Conservation (phyloP, 1,139 yeast genomes). For the Blastobotrys elegans region DNA sequence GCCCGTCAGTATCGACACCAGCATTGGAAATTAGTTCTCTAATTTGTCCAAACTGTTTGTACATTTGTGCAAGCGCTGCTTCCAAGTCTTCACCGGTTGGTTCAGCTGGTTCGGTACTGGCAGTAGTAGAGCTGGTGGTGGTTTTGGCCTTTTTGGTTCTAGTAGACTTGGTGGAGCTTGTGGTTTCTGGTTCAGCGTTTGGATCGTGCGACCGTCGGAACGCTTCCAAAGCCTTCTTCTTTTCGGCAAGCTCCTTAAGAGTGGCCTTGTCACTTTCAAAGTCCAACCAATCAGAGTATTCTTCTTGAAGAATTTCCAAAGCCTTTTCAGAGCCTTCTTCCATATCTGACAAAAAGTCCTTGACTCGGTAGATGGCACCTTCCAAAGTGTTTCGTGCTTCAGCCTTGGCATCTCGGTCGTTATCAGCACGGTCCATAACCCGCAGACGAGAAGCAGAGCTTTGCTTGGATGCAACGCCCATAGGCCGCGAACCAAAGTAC, state of each 20-base stretch:
- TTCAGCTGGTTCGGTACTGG: not conserved
- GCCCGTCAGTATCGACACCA: conserved; percentile 9
- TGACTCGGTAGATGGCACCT: conserved; percentile 32
- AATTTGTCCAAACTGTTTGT: conserved; percentile 7
- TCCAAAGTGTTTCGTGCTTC: conserved; percentile 34
- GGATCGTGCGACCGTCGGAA: conserved; percentile 23
- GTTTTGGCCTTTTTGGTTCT: not conserved
- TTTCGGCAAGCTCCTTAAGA: conserved; percentile 38
- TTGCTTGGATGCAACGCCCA: conserved; percentile 31
- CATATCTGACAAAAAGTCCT: conserved; percentile 20
- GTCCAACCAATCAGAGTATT: conserved; percentile 73
- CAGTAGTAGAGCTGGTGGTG: not conserved
- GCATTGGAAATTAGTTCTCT: conserved; percentile 7
- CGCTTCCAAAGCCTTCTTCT: conserved; percentile 31
- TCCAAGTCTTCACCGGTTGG: conserved; percentile 1
- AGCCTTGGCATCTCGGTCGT: conserved; percentile 30
- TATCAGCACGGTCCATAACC: conserved; percentile 29
- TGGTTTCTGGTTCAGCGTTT: not conserved
- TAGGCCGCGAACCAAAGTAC: conserved; percentile 28
- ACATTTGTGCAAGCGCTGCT: not conserved
- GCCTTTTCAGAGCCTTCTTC: conserved; percentile 19
- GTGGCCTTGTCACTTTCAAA: conserved; percentile 59
- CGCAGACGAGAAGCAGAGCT: conserved; percentile 27
- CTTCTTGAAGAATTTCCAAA: conserved; percentile 35
- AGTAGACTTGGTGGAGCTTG: not conserved